These are phyloP conservation scores for Citrullus colocynthis DNA, from an alignment of 306 rosid species.

Conservation along the genomic window DNA sequence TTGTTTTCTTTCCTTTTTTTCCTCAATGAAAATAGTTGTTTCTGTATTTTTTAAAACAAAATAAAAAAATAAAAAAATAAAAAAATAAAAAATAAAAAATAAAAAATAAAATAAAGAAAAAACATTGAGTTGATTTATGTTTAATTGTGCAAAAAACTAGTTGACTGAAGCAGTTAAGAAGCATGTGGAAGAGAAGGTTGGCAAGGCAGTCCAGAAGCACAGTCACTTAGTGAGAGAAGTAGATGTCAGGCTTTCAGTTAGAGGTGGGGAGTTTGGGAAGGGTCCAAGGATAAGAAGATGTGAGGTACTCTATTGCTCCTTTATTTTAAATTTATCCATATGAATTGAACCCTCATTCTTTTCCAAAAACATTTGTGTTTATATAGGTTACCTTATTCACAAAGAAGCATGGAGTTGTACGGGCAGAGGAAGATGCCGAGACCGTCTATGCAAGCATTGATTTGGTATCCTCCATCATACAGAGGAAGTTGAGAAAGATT, in stretches of 20 bases:
- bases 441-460: constrained; percentile 72
- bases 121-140: not conserved
- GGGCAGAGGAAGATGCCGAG: constrained; percentile 87
- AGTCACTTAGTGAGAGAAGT: constrained; percentile 75
- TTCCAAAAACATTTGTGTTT: not conserved
- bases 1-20: too few species aligned
- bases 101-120: too few species aligned
- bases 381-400: constrained; percentile 66
- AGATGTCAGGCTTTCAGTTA: constrained; percentile 71
- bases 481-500: constrained; percentile 87
- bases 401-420: constrained; percentile 77
- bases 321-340: not conserved
- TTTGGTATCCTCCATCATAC: constrained; percentile 75
- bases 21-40: too few species aligned
- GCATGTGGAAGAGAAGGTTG: constrained; percentile 84
- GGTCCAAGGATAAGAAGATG: constrained; percentile 71
- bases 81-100: too few species aligned
- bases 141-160: constrained; percentile 19
- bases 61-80: too few species aligned
- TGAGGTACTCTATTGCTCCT: constrained; percentile 35
- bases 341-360: not conserved
- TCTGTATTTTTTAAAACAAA: too few species aligned
- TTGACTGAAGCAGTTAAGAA: constrained; percentile 61
- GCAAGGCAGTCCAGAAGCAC: constrained; percentile 73
- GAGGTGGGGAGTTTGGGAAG: constrained; percentile 89